Conservation (phyloP, 2,329 filamentous ascomycete genomes). For the Cryphonectria naterciae region DNA sequence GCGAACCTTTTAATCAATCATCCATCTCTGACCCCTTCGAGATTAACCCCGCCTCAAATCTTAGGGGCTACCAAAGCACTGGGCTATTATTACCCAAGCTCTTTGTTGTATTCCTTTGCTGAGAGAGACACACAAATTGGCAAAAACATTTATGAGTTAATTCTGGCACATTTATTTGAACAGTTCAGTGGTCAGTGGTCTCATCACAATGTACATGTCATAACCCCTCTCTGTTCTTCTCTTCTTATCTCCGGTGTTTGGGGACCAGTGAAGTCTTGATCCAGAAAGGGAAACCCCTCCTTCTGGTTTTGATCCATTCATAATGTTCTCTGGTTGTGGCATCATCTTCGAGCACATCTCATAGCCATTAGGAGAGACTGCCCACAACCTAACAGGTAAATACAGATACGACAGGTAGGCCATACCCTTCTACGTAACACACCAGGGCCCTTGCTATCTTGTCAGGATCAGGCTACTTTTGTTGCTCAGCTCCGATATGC, state of each 20-base stretch:
- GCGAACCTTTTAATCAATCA: background rate
- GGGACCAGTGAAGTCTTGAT: background rate
- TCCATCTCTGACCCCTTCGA: background rate
- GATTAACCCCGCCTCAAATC: background rate
- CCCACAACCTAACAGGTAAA: background rate
- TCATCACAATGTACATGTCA: background rate
- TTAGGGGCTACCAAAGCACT: background rate
- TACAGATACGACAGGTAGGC: background rate
- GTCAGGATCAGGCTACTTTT: background rate
- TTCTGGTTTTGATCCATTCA: background rate
- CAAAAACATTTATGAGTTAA: background rate
- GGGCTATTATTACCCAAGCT: background rate
- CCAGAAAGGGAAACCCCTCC: background rate
- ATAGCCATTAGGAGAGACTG: background rate
- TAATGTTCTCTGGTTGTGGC: background rate
- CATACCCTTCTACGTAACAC: background rate
- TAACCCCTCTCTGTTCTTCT: background rate
- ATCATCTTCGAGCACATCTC: background rate
- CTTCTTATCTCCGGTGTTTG: background rate
- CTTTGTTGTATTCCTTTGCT: background rate
- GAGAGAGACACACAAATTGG: background rate
- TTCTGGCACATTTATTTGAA: background rate
- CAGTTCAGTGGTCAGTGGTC: background rate
- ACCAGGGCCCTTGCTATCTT: background rate
- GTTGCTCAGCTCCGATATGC: background rate